These are phyloP conservation scores for Fistulinella prunicolor DNA, from an alignment of 768 basidiomycete species.

Conservation along the genomic window DNA sequence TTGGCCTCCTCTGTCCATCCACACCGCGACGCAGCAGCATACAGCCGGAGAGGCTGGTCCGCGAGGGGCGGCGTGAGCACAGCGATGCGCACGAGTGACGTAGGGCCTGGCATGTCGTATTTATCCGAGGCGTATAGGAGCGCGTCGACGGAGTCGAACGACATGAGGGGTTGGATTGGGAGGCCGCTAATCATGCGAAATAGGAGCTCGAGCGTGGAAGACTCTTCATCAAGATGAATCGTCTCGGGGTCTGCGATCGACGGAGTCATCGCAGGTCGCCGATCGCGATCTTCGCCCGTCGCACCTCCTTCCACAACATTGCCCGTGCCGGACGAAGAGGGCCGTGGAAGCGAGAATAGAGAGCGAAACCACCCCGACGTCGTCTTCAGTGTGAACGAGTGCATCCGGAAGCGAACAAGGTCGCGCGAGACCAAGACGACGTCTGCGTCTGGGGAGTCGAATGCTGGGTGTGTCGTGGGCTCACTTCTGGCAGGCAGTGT, in stretches of 20 bases:
- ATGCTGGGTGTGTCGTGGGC: slow-evolving; percentile 44
- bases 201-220: slow-evolving; percentile 50
- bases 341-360: slow-evolving; percentile 58
- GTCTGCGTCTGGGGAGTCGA: slow-evolving; percentile 53
- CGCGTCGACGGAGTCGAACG: slow-evolving; percentile 53
- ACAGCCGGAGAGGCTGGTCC: slow-evolving; percentile 50
- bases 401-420: slow-evolving; percentile 53
- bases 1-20: slow-evolving; percentile 58
- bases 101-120: slow-evolving; percentile 67
- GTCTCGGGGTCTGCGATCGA: slow-evolving; percentile 28
- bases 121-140: slow-evolving; percentile 65
- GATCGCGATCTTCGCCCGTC: background rate
- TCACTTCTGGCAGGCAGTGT: background rate
- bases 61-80: slow-evolving; percentile 51
- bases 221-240: slow-evolving; percentile 58
- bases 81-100: slow-evolving; percentile 57
- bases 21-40: slow-evolving; percentile 53
- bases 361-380: slow-evolving; percentile 58
- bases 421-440: slow-evolving; percentile 49
- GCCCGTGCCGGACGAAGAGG: background rate
- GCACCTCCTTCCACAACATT: no score
- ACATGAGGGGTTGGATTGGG: slow-evolving; percentile 45
- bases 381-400: slow-evolving; percentile 55
- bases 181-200: slow-evolving; percentile 63
- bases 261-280: slow-evolving; percentile 8